Percentiles rank a stretch among this genome's conserved stretches.
These are phyloP conservation scores for Entophlyctis helioformis DNA, from an alignment of 192 early-diverging fungal genomes.

Conservation along the genomic window DNA sequence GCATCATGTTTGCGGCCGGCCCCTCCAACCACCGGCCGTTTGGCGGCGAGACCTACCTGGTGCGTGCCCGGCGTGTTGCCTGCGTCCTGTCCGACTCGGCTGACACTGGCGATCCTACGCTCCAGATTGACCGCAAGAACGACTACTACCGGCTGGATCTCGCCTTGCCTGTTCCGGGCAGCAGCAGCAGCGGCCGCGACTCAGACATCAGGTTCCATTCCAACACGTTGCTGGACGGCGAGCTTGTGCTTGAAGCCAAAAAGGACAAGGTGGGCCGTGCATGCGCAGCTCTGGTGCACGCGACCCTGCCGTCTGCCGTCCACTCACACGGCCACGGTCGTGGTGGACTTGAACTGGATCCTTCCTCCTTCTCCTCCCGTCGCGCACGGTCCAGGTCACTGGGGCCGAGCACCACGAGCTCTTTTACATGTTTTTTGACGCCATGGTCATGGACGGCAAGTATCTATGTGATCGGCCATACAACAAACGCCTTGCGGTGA, in stretches of 20 bases:
- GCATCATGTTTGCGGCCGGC: slow-evolving; percentile 23
- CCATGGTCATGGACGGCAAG: slow-evolving; percentile 44
- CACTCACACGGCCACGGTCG: too few species aligned
- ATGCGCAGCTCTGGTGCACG: slow-evolving; percentile 1
- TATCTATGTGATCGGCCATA: slow-evolving; percentile 45
- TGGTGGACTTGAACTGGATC: too few species aligned
- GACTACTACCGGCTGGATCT: slow-evolving; percentile 54
- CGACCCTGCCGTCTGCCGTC: too few species aligned
- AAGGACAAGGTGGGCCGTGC: slow-evolving; percentile 33
- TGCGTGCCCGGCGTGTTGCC: not conserved
- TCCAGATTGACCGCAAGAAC: slow-evolving; percentile 79
- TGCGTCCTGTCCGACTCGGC: not conserved
- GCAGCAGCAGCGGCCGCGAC: slow-evolving; percentile 1
- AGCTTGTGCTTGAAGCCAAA: slow-evolving; percentile 71
- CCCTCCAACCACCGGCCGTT: slow-evolving; percentile 5
- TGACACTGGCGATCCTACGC: not conserved
- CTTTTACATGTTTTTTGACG: slow-evolving; percentile 54
- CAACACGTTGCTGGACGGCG: slow-evolving; percentile 80
- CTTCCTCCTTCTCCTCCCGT: too few species aligned
- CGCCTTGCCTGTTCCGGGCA: slow-evolving; percentile 34
- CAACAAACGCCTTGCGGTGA: slow-evolving; percentile 59
- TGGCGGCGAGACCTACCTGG: slow-evolving; percentile 20
- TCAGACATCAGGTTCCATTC: too few species aligned
- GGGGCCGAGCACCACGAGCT: not conserved
- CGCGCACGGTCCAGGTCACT: too few species aligned